These are phyloP conservation scores for Clohesyomyces aquaticus DNA, from an alignment of 495 filamentous ascomycete species.

Conservation along the genomic window DNA sequence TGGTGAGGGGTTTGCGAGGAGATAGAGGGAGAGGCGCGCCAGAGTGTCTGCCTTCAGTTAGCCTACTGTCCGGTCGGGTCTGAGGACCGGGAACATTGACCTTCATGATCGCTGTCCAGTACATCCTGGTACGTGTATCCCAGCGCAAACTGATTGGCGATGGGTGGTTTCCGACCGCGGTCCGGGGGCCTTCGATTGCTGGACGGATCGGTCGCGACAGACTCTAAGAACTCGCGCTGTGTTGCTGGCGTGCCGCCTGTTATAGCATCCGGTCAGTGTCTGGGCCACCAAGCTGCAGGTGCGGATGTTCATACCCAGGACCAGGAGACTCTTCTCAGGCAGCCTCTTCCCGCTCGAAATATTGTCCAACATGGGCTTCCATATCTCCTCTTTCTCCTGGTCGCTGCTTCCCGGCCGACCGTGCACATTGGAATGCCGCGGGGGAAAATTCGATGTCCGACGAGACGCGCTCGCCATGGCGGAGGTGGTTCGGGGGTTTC, in stretches of 20 bases:
- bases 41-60: conserved; percentile 68
- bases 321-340: conserved; percentile 87
- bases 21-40: conserved; percentile 87
- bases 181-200: conserved; percentile 57
- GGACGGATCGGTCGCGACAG: conserved; percentile 66
- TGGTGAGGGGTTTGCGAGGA: conserved; percentile 79
- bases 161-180: conserved; percentile 64
- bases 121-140: conserved; percentile 97
- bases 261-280: conserved; percentile 7
- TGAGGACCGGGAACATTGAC: conserved; percentile 49
- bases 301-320: conserved; percentile 63
- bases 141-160: conserved; percentile 90
- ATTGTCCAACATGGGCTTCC: conserved; percentile 89
- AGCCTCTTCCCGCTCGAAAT: conserved; percentile 89
- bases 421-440: conserved; percentile 2
- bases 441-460: conserved; percentile 30
- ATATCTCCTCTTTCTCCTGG: conserved; percentile 84
- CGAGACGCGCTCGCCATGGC: conserved; percentile 31
- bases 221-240: conserved; percentile 88
- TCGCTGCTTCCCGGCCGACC: conserved; percentile 57
- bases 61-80: not conserved
- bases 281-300: not conserved
- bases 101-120: conserved; percentile 91
- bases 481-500: conserved; percentile 28
- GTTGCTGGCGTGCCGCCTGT: conserved; percentile 84